These are phyloP conservation scores for Erythrophleum ivorense DNA, from an alignment of 331 rosid genomes.

Conservation along the genomic window DNA sequence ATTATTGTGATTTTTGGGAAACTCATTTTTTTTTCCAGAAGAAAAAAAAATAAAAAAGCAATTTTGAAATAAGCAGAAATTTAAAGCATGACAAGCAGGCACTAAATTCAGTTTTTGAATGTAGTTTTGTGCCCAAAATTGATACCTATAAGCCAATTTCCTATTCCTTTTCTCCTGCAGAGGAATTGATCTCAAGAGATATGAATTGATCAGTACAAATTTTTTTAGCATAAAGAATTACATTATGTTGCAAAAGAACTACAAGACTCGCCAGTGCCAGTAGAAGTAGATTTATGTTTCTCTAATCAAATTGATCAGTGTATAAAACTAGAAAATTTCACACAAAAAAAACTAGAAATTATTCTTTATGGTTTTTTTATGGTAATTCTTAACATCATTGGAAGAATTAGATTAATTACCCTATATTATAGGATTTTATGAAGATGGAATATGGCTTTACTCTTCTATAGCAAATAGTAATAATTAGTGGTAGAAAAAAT, in stretches of 20 bases:
- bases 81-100: not conserved
- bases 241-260: no score
- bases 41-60: not conserved
- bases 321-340: no score
- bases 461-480: not conserved
- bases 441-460: slow-evolving; percentile 10
- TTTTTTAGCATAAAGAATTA: no score
- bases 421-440: not conserved
- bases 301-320: no score
- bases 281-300: no score
- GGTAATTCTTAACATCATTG: not conserved
- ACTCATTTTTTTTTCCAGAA: not conserved
- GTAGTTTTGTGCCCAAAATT: no score
- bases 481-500: slow-evolving; percentile 1
- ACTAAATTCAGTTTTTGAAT: no score
- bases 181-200: no score
- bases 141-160: no score
- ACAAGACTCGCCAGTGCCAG: no score
- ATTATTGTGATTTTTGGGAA: not conserved
- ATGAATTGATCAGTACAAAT: no score
- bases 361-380: not conserved
- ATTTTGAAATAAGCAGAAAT: not conserved
- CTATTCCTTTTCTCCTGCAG: no score
- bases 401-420: not conserved
- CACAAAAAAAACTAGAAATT: not conserved